These are phyloP conservation scores for Yarrowia sp. DNA, from an alignment of 805 yeast species.

Conservation along the genomic window DNA sequence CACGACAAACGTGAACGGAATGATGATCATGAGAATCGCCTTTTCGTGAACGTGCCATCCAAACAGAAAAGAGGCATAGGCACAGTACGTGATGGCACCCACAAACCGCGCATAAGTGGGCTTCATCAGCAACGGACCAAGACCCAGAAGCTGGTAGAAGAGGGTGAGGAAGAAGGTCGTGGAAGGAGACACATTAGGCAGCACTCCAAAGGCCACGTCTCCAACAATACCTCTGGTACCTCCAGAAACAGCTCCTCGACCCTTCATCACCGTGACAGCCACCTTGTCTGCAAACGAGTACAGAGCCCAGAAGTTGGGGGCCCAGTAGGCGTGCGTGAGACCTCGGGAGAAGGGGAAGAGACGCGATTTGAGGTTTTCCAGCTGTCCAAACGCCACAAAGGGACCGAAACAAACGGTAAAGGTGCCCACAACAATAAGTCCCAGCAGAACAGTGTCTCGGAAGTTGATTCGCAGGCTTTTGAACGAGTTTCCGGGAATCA, in stretches of 20 bases:
- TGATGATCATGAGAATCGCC: conserved; percentile 83
- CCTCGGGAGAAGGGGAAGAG: conserved; percentile 94
- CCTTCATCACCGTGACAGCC: background rate
- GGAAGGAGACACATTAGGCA: conserved; percentile 77
- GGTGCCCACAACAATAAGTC: conserved; percentile 56
- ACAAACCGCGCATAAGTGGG: conserved; percentile 77
- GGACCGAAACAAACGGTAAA: conserved; percentile 75
- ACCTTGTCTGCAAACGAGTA: conserved; percentile 80
- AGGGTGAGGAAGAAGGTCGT: conserved; percentile 74
- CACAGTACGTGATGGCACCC: conserved; percentile 84
- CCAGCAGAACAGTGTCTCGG: conserved; percentile 59
- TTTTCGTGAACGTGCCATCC: conserved; percentile 99
- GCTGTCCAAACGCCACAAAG: conserved; percentile 56
- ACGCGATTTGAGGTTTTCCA: conserved; percentile 63
- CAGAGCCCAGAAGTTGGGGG: conserved; percentile 95
- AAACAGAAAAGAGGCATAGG: conserved; percentile 82
- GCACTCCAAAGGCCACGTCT: conserved; percentile 73
- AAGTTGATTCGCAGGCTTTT: conserved; percentile 55
- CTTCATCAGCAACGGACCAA: conserved; percentile 56
- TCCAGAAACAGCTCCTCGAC: conserved; percentile 35
- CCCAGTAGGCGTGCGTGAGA: conserved; percentile 97
- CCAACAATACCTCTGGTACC: conserved; percentile 89
- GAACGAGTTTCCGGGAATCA: conserved; percentile 30
- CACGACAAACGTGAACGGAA: conserved; percentile 80
- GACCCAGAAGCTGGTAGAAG: conserved; percentile 77